Base-by-base conservation (phyloP, 306 rosid genomes). In the Dicorynia guianensis region DNA sequence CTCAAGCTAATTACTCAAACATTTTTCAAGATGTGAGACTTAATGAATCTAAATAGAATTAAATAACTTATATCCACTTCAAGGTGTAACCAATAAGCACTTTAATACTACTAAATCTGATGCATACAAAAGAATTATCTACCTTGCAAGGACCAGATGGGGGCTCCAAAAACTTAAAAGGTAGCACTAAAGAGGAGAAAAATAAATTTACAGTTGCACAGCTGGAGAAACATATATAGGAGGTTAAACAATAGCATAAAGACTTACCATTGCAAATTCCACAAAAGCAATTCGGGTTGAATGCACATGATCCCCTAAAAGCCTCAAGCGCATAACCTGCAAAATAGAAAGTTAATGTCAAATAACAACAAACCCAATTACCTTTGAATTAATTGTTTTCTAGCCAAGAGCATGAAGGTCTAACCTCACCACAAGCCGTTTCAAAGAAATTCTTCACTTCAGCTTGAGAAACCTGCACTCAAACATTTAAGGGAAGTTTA, bases 261-360 rank as follows among this genome's bases (percentile, higher is more conserved):
- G 53, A 82, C 63, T 72, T 68, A 84, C 99, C 81, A 90, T 34
- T 56, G 87, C 89, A 81, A 95, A 95, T 76, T 95, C 99, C 65
- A 95, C 99, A 80, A 95, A 95, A 81, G 97, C 99, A 85, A 95
- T 92, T 79, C 99, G 97, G 47, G 99, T 95, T 59, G 96, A 89
- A 79, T 95, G 99, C 87, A 87, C 89, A 75, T 90, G 95, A 83
- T 95, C 99, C 57, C 99, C 99, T 85, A 95, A 86, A 82, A 95
- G 88, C 96, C 99, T 95, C 91, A 95, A 70, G 80, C 99, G 97
- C 1, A 88, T 89, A 79, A 95, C 97, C 99, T 95, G 67, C 43
- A 64, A 73, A 61, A 55, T 44, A 60, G 19, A 39, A 82, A 49
- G 38, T n/a, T 9, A 20, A 46, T 14, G 72, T 71, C 59, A 67